phyloP scores from a whole-genome alignment of 805 yeast genomes.

The Allodekkera sacchari region DNA sequence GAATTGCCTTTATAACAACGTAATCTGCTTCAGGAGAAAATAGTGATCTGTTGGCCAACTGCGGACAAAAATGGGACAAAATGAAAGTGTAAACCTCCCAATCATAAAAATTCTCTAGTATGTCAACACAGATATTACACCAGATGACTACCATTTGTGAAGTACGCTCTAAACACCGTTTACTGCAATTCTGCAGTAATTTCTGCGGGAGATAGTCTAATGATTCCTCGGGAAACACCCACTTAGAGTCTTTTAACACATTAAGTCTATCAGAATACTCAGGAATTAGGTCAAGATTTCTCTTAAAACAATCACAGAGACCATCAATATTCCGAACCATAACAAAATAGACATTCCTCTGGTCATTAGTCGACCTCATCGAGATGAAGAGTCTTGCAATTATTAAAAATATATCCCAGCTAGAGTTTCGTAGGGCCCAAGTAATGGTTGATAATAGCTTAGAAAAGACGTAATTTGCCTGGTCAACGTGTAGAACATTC shows the following conservation, averaged over 20 bases:
- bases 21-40: constrained; percentile 35
- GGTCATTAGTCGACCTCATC: constrained; percentile 38
- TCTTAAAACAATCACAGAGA: constrained; percentile 47
- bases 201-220: constrained; percentile 39
- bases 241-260: constrained; percentile 25
- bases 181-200: constrained; percentile 31
- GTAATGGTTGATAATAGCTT: constrained; percentile 8
- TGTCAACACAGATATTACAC: constrained; percentile 39
- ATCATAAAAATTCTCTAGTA: constrained; percentile 44
- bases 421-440: constrained; percentile 5
- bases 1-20: constrained; percentile 33
- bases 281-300: constrained; percentile 31
- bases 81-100: constrained; percentile 69
- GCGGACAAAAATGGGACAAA: constrained; percentile 64
- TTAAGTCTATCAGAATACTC: constrained; percentile 12
- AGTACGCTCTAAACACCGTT: constrained; percentile 17
- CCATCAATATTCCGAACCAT: constrained; percentile 59
- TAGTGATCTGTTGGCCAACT: constrained; percentile 48
- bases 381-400: constrained; percentile 46
- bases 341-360: constrained; percentile 38
- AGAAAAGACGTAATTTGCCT: constrained; percentile 8
- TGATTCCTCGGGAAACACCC: constrained; percentile 54
- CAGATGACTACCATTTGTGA: constrained; percentile 37
- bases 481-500: constrained; percentile 5
- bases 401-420: constrained; percentile 30